Conservation (phyloP, 441 rosid genomes). For the Mallotus japonicus region DNA sequence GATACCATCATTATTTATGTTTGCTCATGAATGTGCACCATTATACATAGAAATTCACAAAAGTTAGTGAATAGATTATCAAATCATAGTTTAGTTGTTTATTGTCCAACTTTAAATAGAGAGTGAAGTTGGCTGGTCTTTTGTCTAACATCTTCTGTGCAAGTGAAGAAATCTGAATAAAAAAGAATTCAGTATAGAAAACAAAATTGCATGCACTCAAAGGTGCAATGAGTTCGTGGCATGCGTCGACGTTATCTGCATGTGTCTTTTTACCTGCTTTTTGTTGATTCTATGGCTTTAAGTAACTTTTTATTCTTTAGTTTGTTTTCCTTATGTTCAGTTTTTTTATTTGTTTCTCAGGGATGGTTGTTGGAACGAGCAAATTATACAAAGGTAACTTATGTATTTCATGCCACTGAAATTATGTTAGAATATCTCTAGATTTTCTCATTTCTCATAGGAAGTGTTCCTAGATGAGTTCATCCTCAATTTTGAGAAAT, state of each 20-base stretch:
- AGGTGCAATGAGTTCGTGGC: background rate
- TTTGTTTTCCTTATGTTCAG: background rate
- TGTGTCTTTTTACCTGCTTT: background rate
- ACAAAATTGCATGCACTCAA: background rate
- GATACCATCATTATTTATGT: too few species aligned
- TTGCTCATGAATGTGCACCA: background rate
- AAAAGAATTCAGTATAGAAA: background rate
- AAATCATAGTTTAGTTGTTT: slow-evolving; percentile 7
- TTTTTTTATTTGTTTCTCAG: slow-evolving; percentile 30
- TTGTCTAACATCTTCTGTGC: background rate
- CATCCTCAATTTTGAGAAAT: background rate
- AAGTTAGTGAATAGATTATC: background rate
- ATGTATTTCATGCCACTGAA: slow-evolving; percentile 5
- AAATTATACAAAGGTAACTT: slow-evolving; percentile 72
- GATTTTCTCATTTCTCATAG: background rate
- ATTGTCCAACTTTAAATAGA: background rate
- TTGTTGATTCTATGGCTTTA: background rate
- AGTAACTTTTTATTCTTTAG: background rate
- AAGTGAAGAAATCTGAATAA: background rate
- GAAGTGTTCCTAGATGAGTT: background rate
- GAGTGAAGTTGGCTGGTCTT: background rate
- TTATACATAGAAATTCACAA: background rate
- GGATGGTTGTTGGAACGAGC: slow-evolving; percentile 70
- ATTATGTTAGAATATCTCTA: background rate
- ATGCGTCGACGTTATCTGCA: background rate